Percentiles rank a stretch among this genome's conserved stretches.
Conservation (phyloP, 2,329 filamentous ascomycete genomes). For the Arachnomyces sp. region DNA sequence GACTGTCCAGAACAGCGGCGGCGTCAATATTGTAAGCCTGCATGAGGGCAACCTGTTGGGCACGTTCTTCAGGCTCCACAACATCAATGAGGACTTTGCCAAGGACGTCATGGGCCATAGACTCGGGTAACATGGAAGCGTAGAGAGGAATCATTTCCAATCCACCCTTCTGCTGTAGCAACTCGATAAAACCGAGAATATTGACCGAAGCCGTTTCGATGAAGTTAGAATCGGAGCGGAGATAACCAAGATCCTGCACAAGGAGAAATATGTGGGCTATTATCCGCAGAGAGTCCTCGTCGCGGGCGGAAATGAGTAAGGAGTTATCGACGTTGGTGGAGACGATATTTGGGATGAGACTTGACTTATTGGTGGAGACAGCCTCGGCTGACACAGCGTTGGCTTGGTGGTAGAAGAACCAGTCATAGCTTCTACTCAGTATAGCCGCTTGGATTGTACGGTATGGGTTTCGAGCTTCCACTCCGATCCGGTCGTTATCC, state of each 20-base stretch:
- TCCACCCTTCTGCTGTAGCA: constrained; percentile 62
- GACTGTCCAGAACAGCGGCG: constrained; percentile 62
- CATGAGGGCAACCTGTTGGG: constrained; percentile 65
- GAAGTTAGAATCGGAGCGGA: constrained; percentile 42
- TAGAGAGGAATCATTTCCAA: constrained; percentile 80
- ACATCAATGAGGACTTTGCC: constrained; percentile 70
- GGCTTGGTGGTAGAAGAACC: constrained; percentile 34
- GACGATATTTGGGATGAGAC: constrained; percentile 31
- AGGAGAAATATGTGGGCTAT: constrained; percentile 60
- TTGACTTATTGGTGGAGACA: constrained; percentile 18
- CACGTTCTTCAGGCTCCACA: constrained; percentile 54
- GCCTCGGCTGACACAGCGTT: constrained; percentile 32
- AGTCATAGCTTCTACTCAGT: constrained; percentile 33
- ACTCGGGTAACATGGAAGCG: constrained; percentile 63
- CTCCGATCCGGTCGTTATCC: constrained; percentile 27
- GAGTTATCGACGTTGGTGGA: constrained; percentile 43
- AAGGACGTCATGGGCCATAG: constrained; percentile 61
- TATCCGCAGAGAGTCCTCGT: constrained; percentile 57
- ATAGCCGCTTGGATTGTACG: constrained; percentile 37
- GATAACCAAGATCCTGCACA: constrained; percentile 51
- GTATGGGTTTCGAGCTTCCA: constrained; percentile 36
- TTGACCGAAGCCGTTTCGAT: constrained; percentile 57
- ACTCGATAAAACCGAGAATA: constrained; percentile 72
- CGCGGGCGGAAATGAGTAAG: constrained; percentile 30
- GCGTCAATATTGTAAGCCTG: constrained; percentile 64